These are phyloP conservation scores for Acacia crassicarpa DNA, from an alignment of 306 rosid genomes.

Conservation along the genomic window DNA sequence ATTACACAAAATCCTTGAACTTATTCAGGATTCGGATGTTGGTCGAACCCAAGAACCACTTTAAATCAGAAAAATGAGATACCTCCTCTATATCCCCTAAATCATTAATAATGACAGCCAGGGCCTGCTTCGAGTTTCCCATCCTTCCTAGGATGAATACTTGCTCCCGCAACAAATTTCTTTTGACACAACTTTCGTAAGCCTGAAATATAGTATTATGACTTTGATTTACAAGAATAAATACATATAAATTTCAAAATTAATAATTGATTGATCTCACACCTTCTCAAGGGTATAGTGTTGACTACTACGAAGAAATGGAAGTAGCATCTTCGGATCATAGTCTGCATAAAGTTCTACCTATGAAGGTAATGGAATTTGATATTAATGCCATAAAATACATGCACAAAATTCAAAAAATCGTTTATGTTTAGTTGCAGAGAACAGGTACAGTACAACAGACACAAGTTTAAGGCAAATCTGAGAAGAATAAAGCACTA, in stretches of 20 bases:
- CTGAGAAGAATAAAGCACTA: background rate
- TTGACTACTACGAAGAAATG: slow-evolving; percentile 84
- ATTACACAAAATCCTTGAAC: slow-evolving; percentile 1
- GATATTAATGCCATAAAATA: slow-evolving; percentile 11
- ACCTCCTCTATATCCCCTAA: slow-evolving; percentile 90
- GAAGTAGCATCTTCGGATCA: slow-evolving; percentile 81
- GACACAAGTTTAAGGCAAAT: background rate
- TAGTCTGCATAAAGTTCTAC: slow-evolving; percentile 89
- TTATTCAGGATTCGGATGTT: slow-evolving; percentile 7
- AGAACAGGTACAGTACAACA: background rate
- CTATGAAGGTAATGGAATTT: slow-evolving; percentile 37
- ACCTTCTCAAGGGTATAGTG: slow-evolving; percentile 91
- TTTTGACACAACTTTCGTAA: slow-evolving; percentile 60
- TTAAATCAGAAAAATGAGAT: slow-evolving; percentile 29
- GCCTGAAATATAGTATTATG: slow-evolving; percentile 53
- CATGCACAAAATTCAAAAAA: background rate
- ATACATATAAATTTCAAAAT: background rate
- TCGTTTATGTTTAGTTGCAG: background rate
- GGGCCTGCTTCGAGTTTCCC: slow-evolving; percentile 84
- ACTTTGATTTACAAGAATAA: slow-evolving; percentile 25
- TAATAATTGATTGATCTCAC: slow-evolving; percentile 26
- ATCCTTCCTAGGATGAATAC: slow-evolving; percentile 88
- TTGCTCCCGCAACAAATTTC: slow-evolving; percentile 72
- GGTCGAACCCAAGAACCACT: slow-evolving; percentile 17
- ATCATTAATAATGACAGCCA: slow-evolving; percentile 68